Evolutionary conservation across 1,284 basidiomycete genomes (phyloP), one percentile per base, ranked within the genome.

Genomic region (Salmacisia buchloeana): DNA sequence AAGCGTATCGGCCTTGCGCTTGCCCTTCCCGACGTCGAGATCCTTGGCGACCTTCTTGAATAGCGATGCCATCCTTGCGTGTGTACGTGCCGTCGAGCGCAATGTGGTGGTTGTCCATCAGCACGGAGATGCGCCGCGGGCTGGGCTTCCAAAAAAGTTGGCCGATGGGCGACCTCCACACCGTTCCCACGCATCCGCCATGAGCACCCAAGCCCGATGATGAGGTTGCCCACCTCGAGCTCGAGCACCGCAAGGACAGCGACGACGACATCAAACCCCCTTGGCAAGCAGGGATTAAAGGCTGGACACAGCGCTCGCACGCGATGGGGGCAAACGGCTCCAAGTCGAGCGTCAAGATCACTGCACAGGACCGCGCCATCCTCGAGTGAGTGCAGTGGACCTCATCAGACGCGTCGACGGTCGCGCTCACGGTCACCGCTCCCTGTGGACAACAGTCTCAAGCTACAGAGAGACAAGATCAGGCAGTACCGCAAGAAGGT

Each of bases 401-500:
- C 3, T 43, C 6, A 38, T 18, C 9, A 18, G 18, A 38, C 36
- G 10, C 18, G 9, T 38, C 36, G 9, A 38, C 36, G 18, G 9
- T 18, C 18, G 36, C 9, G 18, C 36, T 18, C 36, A 18, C 36
- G 10, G 9, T 18, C 36, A 38, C 36, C 18, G 36, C 9, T 18
- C 65, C 63, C 62, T 52, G 35, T 3, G n/a, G n/a, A 13, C 27
- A 5, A 2, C 76, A 89, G 92, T 78, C 85, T 98, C 69, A 98
- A 98, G 81, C 81, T 96, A 58, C 94, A 98, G 81, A 85, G 96
- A 49, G 96, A 98, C 81, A 94, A 94, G 80, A 83, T 98, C 67
- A 89, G 86, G 79, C 92, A 94, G 80, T 98, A 97, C 76, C 93
- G 94, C 85, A 91, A 88, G 82, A 89, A 89, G 85, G 94, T 91